Percentiles rank a stretch among this genome's conserved stretches.
phyloP scores from a whole-genome alignment of 306 rosid genomes.

The Crataegus laevigata region DNA sequence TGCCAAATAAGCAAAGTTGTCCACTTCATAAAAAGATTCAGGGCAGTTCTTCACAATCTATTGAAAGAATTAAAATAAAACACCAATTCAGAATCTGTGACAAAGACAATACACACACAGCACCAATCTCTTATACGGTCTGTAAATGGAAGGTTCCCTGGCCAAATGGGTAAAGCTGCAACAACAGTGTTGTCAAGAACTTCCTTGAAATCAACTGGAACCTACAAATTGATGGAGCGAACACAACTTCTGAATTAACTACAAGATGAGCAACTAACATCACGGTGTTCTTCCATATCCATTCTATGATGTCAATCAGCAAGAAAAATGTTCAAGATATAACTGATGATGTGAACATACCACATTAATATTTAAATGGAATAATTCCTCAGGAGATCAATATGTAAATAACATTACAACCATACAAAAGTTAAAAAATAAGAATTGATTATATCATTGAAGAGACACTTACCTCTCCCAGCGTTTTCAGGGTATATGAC shows the following conservation, averaged over 20 bases:
- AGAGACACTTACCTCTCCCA: constrained; percentile 69
- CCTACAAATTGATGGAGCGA: constrained; percentile 49
- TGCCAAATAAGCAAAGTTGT: constrained; percentile 50
- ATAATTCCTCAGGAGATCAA: neutral
- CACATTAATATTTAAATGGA: neutral
- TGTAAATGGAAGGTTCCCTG: constrained; percentile 42
- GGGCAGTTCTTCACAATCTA: constrained; percentile 90
- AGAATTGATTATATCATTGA: constrained; percentile 2
- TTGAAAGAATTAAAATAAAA: constrained; percentile 8
- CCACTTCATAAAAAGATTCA: constrained; percentile 44
- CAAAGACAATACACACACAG: neutral
- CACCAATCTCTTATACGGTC: neutral
- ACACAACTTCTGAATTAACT: neutral
- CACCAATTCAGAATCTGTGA: neutral
- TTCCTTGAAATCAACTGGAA: constrained; percentile 84
- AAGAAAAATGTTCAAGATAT: neutral
- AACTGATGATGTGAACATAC: neutral
- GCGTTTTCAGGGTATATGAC: constrained; percentile 69
- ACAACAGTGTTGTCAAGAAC: constrained; percentile 81
- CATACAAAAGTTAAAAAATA: neutral
- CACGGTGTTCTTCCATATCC: neutral
- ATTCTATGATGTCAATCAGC: neutral
- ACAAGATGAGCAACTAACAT: neutral
- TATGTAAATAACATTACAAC: neutral
- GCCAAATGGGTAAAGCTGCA: constrained; percentile 61